Conservation (phyloP, 768 basidiomycete genomes). For the Hygrocybe punicea region DNA sequence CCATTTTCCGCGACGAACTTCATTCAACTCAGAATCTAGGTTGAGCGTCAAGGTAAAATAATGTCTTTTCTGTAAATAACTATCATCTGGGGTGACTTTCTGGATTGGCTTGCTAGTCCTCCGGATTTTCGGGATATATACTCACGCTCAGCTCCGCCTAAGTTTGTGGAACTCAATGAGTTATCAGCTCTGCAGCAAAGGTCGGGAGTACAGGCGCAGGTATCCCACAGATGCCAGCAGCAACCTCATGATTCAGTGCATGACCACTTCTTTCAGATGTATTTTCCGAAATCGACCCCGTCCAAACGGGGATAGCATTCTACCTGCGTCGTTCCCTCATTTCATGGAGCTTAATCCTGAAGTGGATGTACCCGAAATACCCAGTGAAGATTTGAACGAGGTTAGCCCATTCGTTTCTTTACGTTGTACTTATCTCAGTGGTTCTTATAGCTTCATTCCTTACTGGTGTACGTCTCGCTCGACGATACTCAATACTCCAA, state of each 20-base stretch:
- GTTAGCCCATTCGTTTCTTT: no score
- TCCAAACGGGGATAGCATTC: conserved; percentile 38
- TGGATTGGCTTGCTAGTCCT: conserved; percentile 23
- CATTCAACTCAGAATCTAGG: no score
- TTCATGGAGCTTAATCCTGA: conserved; percentile 26
- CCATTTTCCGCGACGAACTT: no score
- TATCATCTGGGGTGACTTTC: neutral
- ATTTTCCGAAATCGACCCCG: conserved; percentile 34
- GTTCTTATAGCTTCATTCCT: no score
- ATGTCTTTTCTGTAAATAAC: neutral
- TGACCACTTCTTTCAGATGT: conserved; percentile 36
- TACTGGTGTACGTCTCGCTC: no score
- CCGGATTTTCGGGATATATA: conserved; percentile 40
- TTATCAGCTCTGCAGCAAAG: conserved; percentile 36
- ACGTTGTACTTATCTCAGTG: no score
- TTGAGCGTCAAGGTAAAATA: neutral
- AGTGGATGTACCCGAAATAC: conserved; percentile 31
- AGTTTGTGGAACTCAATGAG: conserved; percentile 40
- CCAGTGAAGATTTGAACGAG: conserved; percentile 39
- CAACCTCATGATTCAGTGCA: neutral
- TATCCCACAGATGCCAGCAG: conserved; percentile 15
- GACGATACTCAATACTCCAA: no score
- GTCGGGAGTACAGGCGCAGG: conserved; percentile 54
- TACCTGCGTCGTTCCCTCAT: conserved; percentile 52
- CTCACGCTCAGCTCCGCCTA: conserved; percentile 38